Evolutionary conservation across 495 filamentous ascomycete genomes (phyloP), one percentile per base, ranked within the genome.

Genomic region (Lepraria neglecta): DNA sequence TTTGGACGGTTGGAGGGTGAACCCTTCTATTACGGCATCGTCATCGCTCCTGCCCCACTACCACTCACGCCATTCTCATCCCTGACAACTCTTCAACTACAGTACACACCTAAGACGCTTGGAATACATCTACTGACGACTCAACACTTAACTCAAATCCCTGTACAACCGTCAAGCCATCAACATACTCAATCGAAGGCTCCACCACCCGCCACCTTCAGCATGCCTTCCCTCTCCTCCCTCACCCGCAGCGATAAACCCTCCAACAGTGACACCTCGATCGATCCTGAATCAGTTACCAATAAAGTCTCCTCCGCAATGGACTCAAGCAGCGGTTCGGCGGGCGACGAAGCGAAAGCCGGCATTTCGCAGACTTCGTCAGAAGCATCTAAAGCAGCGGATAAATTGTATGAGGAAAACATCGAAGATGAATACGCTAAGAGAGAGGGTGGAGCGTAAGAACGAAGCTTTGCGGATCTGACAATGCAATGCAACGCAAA

Each of bases 391-490:
- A 61, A 59, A 35, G 64, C 64, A 6, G 67, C 67, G 30, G 59
- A 64, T 28, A 66, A 66, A 55, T 24, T 64, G 12, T 66, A 64
- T 28, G 67, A 68, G 21, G 61, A 68, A 54, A 66, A 58, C 21
- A 72, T 74, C 7, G 69, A 71, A 57, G 70, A 74, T 12, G 72
- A 74, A 50, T 74, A 74, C 59, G 72, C 72, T 21, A 74, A 74
- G 62, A 58, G 72, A n/a, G 72, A 74, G 50, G 72, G 72, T 7
- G 72, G 72, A 59, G 72, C 72, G 48, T 74, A 56, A 63, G n/a
- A 21, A 38, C 6, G 2, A 24, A 24, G 24, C 24, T 24, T 24
- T 24, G 24, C 24, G 24, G 24, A 24, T 24, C 24, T 24, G 24
- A 24, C 1, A 24, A 24, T 24, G 24, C 24, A 24, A 24, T 24